Evolutionary conservation across 345 rosid genomes (phyloP).

Genomic region (Eucalyptus curtisii): DNA sequence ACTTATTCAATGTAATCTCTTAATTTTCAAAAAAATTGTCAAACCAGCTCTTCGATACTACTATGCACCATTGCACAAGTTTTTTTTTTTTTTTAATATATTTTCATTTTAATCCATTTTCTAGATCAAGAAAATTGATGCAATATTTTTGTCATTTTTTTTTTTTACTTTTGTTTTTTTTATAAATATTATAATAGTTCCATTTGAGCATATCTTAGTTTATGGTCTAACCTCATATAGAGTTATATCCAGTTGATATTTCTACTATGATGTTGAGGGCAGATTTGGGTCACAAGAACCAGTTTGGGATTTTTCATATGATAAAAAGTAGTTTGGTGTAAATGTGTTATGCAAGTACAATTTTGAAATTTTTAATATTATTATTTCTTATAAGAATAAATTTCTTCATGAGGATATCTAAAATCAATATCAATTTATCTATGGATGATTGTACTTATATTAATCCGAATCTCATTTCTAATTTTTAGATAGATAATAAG

Average conservation of each 20-base stretch:
- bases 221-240: background rate
- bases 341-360: background rate
- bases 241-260: too few relatives aligned
- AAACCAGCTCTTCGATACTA: too few relatives aligned
- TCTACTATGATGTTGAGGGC: background rate
- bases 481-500: too few relatives aligned
- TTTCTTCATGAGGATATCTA: background rate
- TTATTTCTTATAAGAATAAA: too few relatives aligned
- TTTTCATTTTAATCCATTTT: background rate
- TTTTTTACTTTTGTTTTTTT: background rate
- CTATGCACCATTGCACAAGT: background rate
- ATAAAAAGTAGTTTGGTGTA: too few relatives aligned
- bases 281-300: background rate
- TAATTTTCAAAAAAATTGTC: background rate
- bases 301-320: background rate
- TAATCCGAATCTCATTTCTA: too few relatives aligned
- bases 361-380: too few relatives aligned
- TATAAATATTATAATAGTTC: background rate
- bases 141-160: too few relatives aligned
- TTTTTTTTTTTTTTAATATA: too few relatives aligned
- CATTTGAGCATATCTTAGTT: background rate
- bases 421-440: too few relatives aligned
- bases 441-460: background rate
- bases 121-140: background rate
- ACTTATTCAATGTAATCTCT: too few relatives aligned